phyloP scores from a whole-genome alignment of 148 eudicot genomes.

The Fagopyrum homotropicum region DNA sequence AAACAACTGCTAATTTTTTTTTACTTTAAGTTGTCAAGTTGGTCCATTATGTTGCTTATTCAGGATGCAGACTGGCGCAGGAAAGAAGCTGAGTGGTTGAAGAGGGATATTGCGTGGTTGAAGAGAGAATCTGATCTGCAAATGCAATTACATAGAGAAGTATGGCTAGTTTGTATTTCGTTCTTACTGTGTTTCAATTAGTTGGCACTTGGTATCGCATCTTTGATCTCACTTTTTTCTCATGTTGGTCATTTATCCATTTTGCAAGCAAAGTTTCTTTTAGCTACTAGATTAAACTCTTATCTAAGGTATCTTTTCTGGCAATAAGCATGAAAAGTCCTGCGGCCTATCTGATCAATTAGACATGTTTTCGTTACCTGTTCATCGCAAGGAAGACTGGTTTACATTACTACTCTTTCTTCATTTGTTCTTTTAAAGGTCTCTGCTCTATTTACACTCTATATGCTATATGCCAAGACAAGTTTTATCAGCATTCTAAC shows the following conservation, averaged over 20 bases:
- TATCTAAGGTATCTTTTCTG: background rate
- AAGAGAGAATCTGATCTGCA: slow-evolving; percentile 49
- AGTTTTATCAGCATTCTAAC: background rate
- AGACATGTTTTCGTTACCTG: background rate
- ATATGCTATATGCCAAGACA: background rate
- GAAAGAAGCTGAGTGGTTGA: slow-evolving; percentile 45
- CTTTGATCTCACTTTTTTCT: background rate
- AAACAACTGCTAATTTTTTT: background rate
- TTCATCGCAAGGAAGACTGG: background rate
- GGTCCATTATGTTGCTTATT: slow-evolving; percentile 11
- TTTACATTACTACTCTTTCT: background rate
- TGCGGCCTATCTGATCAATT: background rate
- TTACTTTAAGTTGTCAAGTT: slow-evolving; percentile 4
- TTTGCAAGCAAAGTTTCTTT: background rate
- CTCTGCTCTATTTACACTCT: background rate
- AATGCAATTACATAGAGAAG: slow-evolving; percentile 45
- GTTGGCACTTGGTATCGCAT: background rate
- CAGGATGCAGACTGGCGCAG: slow-evolving; percentile 51
- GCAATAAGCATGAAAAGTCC: background rate
- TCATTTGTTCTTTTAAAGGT: background rate
- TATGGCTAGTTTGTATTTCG: slow-evolving; percentile 16
- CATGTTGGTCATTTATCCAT: slow-evolving; percentile 4
- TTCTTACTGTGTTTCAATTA: background rate
- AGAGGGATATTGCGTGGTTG: slow-evolving; percentile 32
- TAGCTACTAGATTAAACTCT: background rate